Base-by-base conservation (phyloP, 2,329 filamentous ascomycete genomes). In the Pestalotiopsis sp. region DNA sequence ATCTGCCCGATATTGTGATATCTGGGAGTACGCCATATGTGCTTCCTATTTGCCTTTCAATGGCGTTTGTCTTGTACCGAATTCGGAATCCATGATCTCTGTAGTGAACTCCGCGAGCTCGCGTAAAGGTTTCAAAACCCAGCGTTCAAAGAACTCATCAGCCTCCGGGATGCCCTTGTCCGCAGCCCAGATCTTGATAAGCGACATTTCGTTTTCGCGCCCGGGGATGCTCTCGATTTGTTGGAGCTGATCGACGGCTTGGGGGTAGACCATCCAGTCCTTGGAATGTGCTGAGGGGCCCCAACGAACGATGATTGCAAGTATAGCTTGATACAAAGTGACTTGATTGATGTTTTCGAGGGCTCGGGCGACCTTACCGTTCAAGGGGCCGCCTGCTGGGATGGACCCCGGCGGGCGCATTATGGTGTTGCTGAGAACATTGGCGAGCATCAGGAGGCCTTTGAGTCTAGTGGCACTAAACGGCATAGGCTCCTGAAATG, bases 401-500 rank as follows among this genome's bases (percentile, higher is more conserved):
- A 69, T 1, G 66, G 52, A 70, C 63, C 69, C 1, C 78, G 70
- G 56, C 73, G 73, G 17, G 5, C 84, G 80, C 0, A 84, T 83
- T 0, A 84, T 83, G 0, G 85, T 85, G 69, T 86, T 82, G 69
- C 83, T 82, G 4, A 90, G 76, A 2, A 89, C 78, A 70, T 87
- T 87, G 59, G 84, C 84, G 17, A 90, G 78, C 61, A 84, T 80
- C 65, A 88, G 79, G 11, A 89, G 74, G 12, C 83, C 82, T 73
- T 86, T 87, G 36, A 88, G 79, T 27, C 89, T 81, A 27, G 81
- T 79, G 0, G 83, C 82, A 61, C 85, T 81, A 72, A 88, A 88
- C 0, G 86, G 85, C 67, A 84, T 82, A 12, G 83, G 79, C 65
- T 83, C 81, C 58, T 83, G 84, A 73, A 84, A 86, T 0, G 87